Evolutionary conservation across 805 yeast genomes (phyloP).

Genomic region (Tetrapisispora iriomotensis): DNA sequence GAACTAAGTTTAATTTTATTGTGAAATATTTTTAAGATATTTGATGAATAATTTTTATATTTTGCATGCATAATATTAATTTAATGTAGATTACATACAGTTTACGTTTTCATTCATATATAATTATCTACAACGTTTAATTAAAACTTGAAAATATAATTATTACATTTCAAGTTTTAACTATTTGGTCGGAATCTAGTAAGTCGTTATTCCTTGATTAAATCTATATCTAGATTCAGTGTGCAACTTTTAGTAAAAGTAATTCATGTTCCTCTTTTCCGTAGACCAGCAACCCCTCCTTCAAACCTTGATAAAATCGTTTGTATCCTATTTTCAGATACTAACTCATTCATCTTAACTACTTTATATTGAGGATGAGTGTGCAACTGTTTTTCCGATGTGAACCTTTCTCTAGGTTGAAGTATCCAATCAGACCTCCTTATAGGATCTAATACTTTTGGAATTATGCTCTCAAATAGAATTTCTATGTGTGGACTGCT

Average conservation of each 20-base stretch:
- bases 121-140: too few relatives aligned
- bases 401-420: constrained; percentile 22
- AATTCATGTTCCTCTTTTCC: background rate
- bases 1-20: too few relatives aligned
- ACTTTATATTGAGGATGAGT: constrained; percentile 25
- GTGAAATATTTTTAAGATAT: too few relatives aligned
- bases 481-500: constrained; percentile 12
- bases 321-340: constrained; percentile 18
- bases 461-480: constrained; percentile 24
- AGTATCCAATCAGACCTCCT: constrained; percentile 30
- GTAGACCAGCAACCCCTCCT: constrained; percentile 28
- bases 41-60: too few relatives aligned
- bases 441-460: constrained; percentile 22
- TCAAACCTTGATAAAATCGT: constrained; percentile 23
- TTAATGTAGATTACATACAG: too few relatives aligned
- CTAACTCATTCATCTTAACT: constrained; percentile 25
- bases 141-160: background rate
- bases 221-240: too few relatives aligned
- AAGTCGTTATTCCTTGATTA: too few relatives aligned
- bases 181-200: too few relatives aligned
- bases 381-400: constrained; percentile 27
- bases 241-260: too few relatives aligned
- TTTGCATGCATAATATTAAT: too few relatives aligned
- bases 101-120: too few relatives aligned
- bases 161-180: too few relatives aligned